Evolutionary conservation across 345 rosid genomes (phyloP).

Genomic region (Nephelium lappaceum): DNA sequence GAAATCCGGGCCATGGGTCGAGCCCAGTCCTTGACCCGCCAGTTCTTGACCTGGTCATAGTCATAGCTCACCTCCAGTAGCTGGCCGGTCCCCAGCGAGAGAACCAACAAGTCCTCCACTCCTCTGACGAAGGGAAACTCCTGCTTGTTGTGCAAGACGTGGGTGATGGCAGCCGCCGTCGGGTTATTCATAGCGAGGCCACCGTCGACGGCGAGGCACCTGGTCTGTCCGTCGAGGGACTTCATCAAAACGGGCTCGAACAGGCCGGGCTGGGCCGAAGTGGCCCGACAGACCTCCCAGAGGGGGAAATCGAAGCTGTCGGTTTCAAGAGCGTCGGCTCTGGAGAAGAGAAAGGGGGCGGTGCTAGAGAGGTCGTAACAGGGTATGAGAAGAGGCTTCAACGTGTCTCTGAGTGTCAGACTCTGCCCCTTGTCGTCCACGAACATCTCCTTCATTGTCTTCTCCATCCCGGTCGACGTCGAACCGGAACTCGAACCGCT

Average conservation of each 20-base stretch:
- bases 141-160: slow-evolving; percentile 94
- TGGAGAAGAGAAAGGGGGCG: slow-evolving; percentile 90
- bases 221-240: slow-evolving; percentile 75
- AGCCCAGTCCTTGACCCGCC: slow-evolving; percentile 92
- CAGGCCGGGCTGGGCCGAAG: slow-evolving; percentile 86
- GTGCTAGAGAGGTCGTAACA: slow-evolving; percentile 87
- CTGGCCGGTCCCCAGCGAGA: slow-evolving; percentile 86
- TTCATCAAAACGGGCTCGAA: slow-evolving; percentile 69
- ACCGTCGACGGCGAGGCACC: slow-evolving; percentile 86
- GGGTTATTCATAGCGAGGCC: slow-evolving; percentile 90
- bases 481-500: slow-evolving; percentile 43
- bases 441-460: slow-evolving; percentile 69
- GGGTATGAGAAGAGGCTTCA: slow-evolving; percentile 86
- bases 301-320: slow-evolving; percentile 82
- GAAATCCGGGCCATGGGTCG: slow-evolving; percentile 86
- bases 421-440: slow-evolving; percentile 42
- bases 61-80: slow-evolving; percentile 67
- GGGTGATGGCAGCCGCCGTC: slow-evolving; percentile 92
- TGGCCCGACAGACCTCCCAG: slow-evolving; percentile 92
- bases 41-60: slow-evolving; percentile 68
- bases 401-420: slow-evolving; percentile 81
- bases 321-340: slow-evolving; percentile 96
- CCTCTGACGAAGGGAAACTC: slow-evolving; percentile 98
- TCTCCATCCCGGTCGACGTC: slow-evolving; percentile 56
- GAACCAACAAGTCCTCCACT: slow-evolving; percentile 86